Evolutionary conservation across 305 asterid species (phyloP), one percentile per base, ranked within the genome.

Genomic region (Euphrasia arctica): DNA sequence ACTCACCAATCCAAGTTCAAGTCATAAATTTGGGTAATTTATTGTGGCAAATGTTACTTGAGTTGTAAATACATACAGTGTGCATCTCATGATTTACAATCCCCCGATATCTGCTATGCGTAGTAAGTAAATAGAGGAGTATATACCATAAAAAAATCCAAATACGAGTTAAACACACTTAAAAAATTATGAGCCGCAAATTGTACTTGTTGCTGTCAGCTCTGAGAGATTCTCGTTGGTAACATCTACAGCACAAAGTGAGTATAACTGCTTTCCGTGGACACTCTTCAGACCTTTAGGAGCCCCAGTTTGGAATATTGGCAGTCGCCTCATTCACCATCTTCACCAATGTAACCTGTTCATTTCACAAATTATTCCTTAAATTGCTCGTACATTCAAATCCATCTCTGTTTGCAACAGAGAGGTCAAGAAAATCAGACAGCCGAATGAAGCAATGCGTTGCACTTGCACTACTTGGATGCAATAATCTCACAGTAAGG

Each of bases 291-390:
- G 11, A 36, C 77, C 58, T 32, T 34, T 63, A 88, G 34, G 95
- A 87, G 58, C 95, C 98, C 97, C 98, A 91, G 71, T 91, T 87
- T 6, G 96, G 95, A 78, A 89, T 72, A 60, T 83, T 89, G 62
- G 95, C 84, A 8, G 97, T 85, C 72, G 98, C 98, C 77, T 89
- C 91, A 68, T 91, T 91, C 86, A 89, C 95, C 98, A 91, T 91
- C 75, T 79, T 87, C 79, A 91, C 96, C 84, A 91, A 75, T 6
- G 96, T 89, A 65, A 91, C 98, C 98, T 91, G 88, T 70, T 70
- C 75, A 80, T 52, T 60, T 60, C 68, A 63, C 32, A 65, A n/a
- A 67, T 61, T 67, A 4, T 14, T 14, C 10, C 0, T 8, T 15
- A 64, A 32, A 50, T 7, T 27, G 42, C 42, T 22, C 25, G 13